Conservation (phyloP, 805 yeast species). For the Lachancea waltii region DNA sequence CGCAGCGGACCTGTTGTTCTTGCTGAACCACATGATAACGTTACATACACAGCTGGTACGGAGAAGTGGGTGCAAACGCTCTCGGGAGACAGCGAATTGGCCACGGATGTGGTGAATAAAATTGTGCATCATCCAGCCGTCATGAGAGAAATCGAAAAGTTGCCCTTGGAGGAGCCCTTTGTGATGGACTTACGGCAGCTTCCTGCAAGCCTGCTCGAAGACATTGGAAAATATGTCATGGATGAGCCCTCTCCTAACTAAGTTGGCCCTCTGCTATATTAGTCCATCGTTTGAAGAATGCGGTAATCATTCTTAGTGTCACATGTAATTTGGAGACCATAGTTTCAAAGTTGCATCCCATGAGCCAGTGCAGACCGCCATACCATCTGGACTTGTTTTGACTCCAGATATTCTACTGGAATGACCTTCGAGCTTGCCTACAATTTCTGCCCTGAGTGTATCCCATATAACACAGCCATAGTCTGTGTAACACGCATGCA, state of each 20-base stretch:
- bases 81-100: constrained; percentile 22
- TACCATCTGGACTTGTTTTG: constrained; percentile 63
- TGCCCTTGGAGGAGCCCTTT: constrained; percentile 19
- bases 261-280: too few species aligned
- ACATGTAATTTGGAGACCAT: constrained; percentile 44
- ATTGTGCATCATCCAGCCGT: constrained; percentile 25
- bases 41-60: constrained; percentile 32
- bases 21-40: constrained; percentile 29
- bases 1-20: constrained; percentile 74
- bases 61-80: constrained; percentile 12
- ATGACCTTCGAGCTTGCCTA: constrained; percentile 65
- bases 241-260: not conserved
- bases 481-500: constrained; percentile 73
- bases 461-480: constrained; percentile 77
- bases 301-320: too few species aligned
- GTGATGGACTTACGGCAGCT: constrained; percentile 22
- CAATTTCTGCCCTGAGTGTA: constrained; percentile 52
- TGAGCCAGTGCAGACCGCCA: constrained; percentile 69
- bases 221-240: constrained; percentile 10
- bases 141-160: constrained; percentile 15
- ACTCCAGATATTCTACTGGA: constrained; percentile 56
- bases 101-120: constrained; percentile 20
- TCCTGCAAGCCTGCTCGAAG: constrained; percentile 20
- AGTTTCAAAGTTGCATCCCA: constrained; percentile 71
- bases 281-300: too few species aligned